Percentiles rank a stretch among this genome's conserved stretches.
phyloP scores from a whole-genome alignment of 352 stramenopile species.

The Thalassiosira oceanica region DNA sequence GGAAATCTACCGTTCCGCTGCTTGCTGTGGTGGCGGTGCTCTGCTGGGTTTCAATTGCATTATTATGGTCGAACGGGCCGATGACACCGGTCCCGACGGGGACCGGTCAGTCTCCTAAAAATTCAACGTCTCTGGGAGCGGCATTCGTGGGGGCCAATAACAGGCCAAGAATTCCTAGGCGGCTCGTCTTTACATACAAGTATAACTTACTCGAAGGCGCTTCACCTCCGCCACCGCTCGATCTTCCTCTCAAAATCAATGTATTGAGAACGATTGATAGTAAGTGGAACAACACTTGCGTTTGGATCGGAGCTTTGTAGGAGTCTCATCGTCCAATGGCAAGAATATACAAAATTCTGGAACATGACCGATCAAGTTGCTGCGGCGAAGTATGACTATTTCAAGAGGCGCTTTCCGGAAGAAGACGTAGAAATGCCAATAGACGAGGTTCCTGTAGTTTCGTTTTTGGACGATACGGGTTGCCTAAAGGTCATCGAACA shows the following conservation, averaged over 20 bases:
- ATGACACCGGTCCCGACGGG: no score
- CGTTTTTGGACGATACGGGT: constrained; percentile 32
- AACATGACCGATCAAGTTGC: no score
- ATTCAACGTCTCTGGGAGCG: no score
- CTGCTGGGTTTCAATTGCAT: no score
- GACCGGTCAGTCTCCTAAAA: no score
- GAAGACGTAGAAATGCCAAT: background rate
- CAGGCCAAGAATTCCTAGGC: constrained; percentile 14
- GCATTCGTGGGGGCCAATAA: background rate
- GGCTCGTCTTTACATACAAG: constrained; percentile 48
- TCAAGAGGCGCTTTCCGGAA: constrained; percentile 2
- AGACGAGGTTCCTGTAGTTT: constrained; percentile 13
- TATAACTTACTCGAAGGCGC: constrained; percentile 32
- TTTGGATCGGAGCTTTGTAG: no score
- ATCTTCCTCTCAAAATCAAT: constrained; percentile 27
- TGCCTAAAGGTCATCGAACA: constrained; percentile 31
- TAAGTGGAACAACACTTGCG: no score
- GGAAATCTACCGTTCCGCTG: no score
- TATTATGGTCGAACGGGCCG: no score
- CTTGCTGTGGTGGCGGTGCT: no score
- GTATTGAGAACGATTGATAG: constrained; percentile 38
- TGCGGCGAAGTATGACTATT: constrained; percentile 36
- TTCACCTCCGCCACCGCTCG: constrained; percentile 4
- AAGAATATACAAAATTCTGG: no score
- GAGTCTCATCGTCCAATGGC: no score